These are phyloP conservation scores for Scheffersomyces quercinus DNA, from an alignment of 1,139 yeast species.

Conservation along the genomic window DNA sequence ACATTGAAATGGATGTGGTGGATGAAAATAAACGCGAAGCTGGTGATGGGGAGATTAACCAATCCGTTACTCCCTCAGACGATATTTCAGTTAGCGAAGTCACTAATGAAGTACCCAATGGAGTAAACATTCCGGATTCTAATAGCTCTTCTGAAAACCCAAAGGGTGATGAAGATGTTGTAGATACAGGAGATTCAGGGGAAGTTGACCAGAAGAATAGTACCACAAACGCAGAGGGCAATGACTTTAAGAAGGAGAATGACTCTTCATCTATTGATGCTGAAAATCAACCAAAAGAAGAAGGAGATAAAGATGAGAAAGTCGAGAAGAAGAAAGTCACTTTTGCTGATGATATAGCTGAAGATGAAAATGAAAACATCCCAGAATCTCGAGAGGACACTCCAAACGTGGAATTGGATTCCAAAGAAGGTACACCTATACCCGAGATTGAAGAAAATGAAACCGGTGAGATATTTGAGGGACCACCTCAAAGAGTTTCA, in stretches of 20 bases:
- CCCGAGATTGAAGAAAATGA: slow-evolving; percentile 9
- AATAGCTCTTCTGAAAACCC: no score
- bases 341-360: slow-evolving; percentile 27
- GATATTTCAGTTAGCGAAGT: neutral
- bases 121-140: neutral
- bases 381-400: slow-evolving; percentile 5
- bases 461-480: slow-evolving; percentile 48
- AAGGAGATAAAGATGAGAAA: neutral
- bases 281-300: neutral
- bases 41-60: no score
- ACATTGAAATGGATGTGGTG: slow-evolving; percentile 1
- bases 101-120: neutral
- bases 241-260: neutral
- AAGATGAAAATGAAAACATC: slow-evolving; percentile 1
- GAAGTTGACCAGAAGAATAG: neutral
- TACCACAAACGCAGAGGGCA: neutral
- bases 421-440: slow-evolving; percentile 7
- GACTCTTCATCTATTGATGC: slow-evolving; percentile 2
- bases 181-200: neutral
- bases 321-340: slow-evolving; percentile 21
- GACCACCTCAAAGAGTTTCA: slow-evolving; percentile 63
- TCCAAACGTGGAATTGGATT: slow-evolving; percentile 3
- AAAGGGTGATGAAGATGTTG: neutral
- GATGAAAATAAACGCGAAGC: slow-evolving; percentile 1
- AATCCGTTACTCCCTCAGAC: no score